Evolutionary conservation across 139 green algal species (phyloP).

Genomic region (Haematococcus lacustris): DNA sequence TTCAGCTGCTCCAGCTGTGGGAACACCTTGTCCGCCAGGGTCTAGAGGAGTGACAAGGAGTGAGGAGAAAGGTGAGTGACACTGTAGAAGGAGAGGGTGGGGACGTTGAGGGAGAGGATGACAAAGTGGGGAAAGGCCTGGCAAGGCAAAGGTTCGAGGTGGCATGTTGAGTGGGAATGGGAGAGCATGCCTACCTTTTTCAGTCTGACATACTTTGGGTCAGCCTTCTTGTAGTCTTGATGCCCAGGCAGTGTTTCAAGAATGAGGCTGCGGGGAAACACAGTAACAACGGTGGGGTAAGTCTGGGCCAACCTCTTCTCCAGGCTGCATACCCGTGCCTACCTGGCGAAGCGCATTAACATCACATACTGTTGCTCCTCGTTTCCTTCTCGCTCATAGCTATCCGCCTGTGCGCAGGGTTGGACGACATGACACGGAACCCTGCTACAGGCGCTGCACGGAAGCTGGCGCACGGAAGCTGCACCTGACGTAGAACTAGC

Average conservation of each 20-base stretch:
- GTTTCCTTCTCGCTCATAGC: slow-evolving; percentile 49
- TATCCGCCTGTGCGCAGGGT: slow-evolving; percentile 34
- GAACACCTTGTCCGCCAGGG: slow-evolving; percentile 17
- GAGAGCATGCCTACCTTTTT: too few relatives aligned
- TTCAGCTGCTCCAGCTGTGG: slow-evolving; percentile 66
- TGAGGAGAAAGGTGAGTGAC: too few relatives aligned
- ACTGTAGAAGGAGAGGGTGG: too few relatives aligned
- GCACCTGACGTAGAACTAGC: slow-evolving; percentile 54
- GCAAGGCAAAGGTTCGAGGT: too few relatives aligned
- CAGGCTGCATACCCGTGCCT: too few relatives aligned
- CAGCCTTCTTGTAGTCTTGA: slow-evolving; percentile 26
- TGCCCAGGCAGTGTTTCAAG: slow-evolving; percentile 73
- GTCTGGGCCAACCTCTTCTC: too few relatives aligned
- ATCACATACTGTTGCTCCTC: slow-evolving; percentile 77
- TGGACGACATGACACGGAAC: too few relatives aligned
- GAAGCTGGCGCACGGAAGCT: neutral
- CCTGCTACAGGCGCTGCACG: neutral
- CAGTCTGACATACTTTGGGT: slow-evolving; percentile 31
- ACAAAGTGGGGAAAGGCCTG: too few relatives aligned
- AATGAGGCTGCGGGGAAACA: slow-evolving; percentile 65
- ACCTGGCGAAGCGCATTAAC: slow-evolving; percentile 70
- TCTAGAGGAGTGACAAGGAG: too few relatives aligned
- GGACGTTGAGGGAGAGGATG: too few relatives aligned
- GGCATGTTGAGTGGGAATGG: too few relatives aligned
- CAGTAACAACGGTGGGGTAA: too few relatives aligned